A percentile compares a stretch with the other conserved stretches of the same genome.
These are phyloP conservation scores for Hypomyces perniciosus DNA, from an alignment of 2,329 filamentous ascomycete genomes.

Conservation along the genomic window DNA sequence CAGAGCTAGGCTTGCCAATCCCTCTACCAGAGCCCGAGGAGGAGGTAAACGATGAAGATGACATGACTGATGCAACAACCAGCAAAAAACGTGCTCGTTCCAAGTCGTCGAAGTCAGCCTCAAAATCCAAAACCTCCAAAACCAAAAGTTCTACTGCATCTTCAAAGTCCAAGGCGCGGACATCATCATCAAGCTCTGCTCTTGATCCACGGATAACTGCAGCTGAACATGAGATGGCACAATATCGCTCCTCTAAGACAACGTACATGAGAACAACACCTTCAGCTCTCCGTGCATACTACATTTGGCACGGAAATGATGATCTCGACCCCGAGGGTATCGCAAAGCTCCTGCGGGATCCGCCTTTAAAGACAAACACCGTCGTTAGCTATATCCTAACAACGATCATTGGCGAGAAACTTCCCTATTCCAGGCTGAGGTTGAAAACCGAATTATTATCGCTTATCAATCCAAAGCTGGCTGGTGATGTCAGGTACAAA, in stretches of 20 bases:
- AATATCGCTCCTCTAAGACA: conserved; percentile 30
- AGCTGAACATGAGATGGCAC: conserved; percentile 34
- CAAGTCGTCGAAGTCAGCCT: not conserved
- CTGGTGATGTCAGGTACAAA: conserved; percentile 8
- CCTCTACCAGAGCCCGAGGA: conserved; percentile 19
- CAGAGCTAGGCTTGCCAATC: conserved; percentile 62
- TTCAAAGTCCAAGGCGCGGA: not conserved
- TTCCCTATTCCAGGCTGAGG: conserved; percentile 44
- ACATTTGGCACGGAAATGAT: conserved; percentile 54
- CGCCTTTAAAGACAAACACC: conserved; percentile 51
- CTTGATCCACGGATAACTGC: conserved; percentile 37
- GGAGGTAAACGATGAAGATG: conserved; percentile 25
- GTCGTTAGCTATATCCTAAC: conserved; percentile 55
- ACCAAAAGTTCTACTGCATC: conserved; percentile 13
- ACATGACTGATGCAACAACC: conserved; percentile 12
- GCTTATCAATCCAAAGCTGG: conserved; percentile 22
- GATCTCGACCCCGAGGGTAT: conserved; percentile 43
- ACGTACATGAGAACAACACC: conserved; percentile 19
- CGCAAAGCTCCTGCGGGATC: conserved; percentile 51
- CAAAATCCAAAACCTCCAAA: not conserved
- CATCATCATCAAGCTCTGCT: not conserved
- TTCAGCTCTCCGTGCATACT: conserved; percentile 51
- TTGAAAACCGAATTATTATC: conserved; percentile 40
- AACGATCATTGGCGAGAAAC: conserved; percentile 43
- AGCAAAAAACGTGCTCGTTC: not conserved